Percentiles rank a stretch among this genome's conserved stretches.
phyloP scores from a whole-genome alignment of 257 asterid species.

The Prunella vulgaris region DNA sequence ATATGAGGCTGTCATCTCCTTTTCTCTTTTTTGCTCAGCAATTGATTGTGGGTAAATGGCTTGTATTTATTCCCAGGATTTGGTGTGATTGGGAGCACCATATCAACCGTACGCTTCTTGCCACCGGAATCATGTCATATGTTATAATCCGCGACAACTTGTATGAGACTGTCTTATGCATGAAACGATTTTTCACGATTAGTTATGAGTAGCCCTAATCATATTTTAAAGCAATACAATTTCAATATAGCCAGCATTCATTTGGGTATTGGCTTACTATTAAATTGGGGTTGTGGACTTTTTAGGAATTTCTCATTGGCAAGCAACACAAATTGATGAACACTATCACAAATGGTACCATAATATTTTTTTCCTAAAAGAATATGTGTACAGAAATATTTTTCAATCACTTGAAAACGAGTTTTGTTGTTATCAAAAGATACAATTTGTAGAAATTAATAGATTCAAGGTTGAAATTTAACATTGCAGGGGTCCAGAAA shows the following conservation, averaged over 20 bases:
- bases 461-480: no score
- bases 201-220: no score
- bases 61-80: conserved; percentile 33
- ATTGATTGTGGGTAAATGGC: conserved; percentile 30
- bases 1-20: conserved; percentile 29
- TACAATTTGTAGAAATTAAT: neutral
- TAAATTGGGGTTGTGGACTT: neutral
- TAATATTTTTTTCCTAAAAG: neutral
- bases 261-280: no score
- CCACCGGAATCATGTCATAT: neutral
- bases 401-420: neutral
- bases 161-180: no score
- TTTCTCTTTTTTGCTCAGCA: neutral
- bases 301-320: neutral
- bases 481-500: neutral
- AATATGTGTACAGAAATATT: neutral
- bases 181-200: no score
- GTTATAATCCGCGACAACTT: no score
- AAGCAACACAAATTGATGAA: neutral
- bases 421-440: neutral
- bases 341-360: neutral
- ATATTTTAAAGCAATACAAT: no score
- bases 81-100: conserved; percentile 34
- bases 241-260: no score
- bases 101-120: conserved; percentile 16